Conservation (phyloP, 202 grass and related monocot genomes). For the Cymbopogon flexuosus region DNA sequence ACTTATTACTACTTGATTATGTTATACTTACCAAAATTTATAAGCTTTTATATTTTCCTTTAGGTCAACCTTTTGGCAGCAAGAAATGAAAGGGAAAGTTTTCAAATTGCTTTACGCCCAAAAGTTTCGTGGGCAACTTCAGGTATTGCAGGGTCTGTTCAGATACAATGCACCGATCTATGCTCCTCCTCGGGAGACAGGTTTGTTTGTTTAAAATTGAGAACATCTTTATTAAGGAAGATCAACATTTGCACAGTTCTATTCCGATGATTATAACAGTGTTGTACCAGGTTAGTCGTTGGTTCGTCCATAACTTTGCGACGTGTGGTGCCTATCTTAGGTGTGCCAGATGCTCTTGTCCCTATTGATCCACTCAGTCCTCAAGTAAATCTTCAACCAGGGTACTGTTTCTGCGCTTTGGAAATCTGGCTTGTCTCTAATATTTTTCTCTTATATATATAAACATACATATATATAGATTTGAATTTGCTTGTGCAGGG, state of each 20-base stretch:
- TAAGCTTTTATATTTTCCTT: conserved; percentile 1
- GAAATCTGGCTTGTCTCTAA: not conserved
- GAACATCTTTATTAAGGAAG: not conserved
- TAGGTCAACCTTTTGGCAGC: conserved; percentile 90
- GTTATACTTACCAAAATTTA: not conserved
- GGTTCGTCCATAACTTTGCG: conserved; percentile 73
- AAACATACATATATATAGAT: not conserved
- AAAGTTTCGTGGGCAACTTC: conserved; percentile 86
- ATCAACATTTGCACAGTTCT: conserved; percentile 27
- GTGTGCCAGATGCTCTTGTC: conserved; percentile 96
- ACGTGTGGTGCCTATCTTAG: conserved; percentile 81
- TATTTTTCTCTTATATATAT: not conserved
- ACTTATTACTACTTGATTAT: not conserved
- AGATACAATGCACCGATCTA: conserved; percentile 78
- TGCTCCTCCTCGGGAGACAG: conserved; percentile 49
- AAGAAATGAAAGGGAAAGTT: conserved; percentile 97
- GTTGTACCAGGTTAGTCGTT: conserved; percentile 63
- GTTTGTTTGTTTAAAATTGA: conserved; percentile 43
- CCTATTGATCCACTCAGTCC: conserved; percentile 68
- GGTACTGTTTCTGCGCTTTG: conserved; percentile 55
- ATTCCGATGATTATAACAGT: conserved; percentile 42
- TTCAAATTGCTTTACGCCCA: conserved; percentile 83
- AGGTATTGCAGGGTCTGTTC: conserved; percentile 69
- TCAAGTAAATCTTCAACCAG: conserved; percentile 78
- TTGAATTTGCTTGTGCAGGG: conserved; percentile 53